Conservation (phyloP, 441 rosid genomes). For the Eutrema salsugineum region DNA sequence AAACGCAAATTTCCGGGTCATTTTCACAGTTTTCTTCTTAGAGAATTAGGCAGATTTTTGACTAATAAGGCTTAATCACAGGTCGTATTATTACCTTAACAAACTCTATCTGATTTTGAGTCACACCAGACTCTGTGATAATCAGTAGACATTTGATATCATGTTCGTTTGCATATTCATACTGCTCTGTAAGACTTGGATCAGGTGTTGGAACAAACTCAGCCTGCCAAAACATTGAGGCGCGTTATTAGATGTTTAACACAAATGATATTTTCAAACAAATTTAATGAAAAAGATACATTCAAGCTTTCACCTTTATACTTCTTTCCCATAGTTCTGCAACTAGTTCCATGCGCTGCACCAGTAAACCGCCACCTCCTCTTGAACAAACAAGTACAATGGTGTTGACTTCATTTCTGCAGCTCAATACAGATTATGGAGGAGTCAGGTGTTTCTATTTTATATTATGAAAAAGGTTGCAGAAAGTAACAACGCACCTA, state of each 20-base stretch:
- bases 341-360: slow-evolving; percentile 90
- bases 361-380: slow-evolving; percentile 96
- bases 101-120: slow-evolving; percentile 63
- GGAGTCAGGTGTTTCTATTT: neutral
- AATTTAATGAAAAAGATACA: neutral
- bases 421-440: slow-evolving; percentile 17
- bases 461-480: neutral
- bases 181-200: slow-evolving; percentile 97
- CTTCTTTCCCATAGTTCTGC: slow-evolving; percentile 86
- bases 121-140: slow-evolving; percentile 70
- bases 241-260: slow-evolving; percentile 23
- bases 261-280: neutral
- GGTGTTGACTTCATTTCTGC: slow-evolving; percentile 65
- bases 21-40: neutral
- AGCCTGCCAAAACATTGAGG: slow-evolving; percentile 49
- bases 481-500: slow-evolving; percentile 32
- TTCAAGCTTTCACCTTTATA: slow-evolving; percentile 58
- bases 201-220: slow-evolving; percentile 83
- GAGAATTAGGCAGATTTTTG: neutral
- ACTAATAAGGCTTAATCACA: too few relatives aligned
- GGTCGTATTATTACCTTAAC: slow-evolving; percentile 54
- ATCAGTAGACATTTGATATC: slow-evolving; percentile 85
- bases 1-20: neutral
- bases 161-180: slow-evolving; percentile 94
- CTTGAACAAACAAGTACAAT: slow-evolving; percentile 89